Percentiles rank a stretch among this genome's conserved stretches.
These are phyloP conservation scores for Agrocybe chaxingu DNA, from an alignment of 768 basidiomycete genomes.

Conservation along the genomic window DNA sequence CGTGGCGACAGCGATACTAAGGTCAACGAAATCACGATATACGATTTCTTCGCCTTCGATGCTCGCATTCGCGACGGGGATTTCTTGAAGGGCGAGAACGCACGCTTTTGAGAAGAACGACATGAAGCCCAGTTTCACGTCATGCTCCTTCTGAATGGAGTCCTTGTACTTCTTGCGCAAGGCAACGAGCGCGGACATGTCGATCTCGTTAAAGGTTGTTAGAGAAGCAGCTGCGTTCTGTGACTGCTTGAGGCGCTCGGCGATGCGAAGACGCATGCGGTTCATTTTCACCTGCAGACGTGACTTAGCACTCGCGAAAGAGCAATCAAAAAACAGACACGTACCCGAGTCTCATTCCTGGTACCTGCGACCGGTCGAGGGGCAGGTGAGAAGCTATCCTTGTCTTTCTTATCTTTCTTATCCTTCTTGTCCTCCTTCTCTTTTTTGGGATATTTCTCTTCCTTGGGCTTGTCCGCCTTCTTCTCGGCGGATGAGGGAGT, in stretches of 20 bases:
- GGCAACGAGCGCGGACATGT: constrained; percentile 94
- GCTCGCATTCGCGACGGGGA: constrained; percentile 90
- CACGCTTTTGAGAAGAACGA: constrained; percentile 91
- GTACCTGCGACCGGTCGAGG: constrained; percentile 39
- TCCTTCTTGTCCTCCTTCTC: constrained; percentile 26
- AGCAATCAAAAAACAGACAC: constrained; percentile 16
- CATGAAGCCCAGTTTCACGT: constrained; percentile 98
- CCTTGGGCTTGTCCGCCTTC: constrained; percentile 24
- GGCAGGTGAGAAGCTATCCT: constrained; percentile 17
- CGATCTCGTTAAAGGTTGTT: constrained; percentile 99
- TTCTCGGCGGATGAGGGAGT: constrained; percentile 34
- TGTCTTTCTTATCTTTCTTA: constrained; percentile 32
- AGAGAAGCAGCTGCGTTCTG: constrained; percentile 96
- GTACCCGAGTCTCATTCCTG: constrained; percentile 83
- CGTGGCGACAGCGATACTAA: constrained; percentile 95
- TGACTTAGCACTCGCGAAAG: background rate
- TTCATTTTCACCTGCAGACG: constrained; percentile 90
- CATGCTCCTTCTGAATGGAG: constrained; percentile 81
- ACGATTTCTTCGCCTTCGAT: constrained; percentile 95
- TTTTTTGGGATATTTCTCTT: constrained; percentile 31
- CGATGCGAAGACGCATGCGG: constrained; percentile 96
- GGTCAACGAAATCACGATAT: constrained; percentile 88
- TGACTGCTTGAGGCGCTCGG: constrained; percentile 96
- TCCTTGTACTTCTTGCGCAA: constrained; percentile 96
- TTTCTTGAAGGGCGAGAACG: constrained; percentile 80